A percentile compares a stretch with the other conserved stretches of the same genome.
These are phyloP conservation scores for Pelargonium australe DNA, from an alignment of 441 rosid species.

Conservation along the genomic window DNA sequence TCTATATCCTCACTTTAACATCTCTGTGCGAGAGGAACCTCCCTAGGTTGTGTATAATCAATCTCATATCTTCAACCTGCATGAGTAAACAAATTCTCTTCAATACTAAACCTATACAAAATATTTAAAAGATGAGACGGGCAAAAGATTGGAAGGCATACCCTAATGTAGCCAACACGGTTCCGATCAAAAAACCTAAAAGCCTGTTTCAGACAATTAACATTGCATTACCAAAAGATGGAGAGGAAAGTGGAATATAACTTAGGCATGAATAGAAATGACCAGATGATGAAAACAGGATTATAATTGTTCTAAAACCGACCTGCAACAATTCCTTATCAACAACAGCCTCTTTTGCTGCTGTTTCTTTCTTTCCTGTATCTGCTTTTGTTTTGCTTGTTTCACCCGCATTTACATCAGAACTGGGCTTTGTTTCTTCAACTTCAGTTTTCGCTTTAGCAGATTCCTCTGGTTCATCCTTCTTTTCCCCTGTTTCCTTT, in stretches of 20 bases:
- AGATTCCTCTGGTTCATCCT: conserved; percentile 31
- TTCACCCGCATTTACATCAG: conserved; percentile 26
- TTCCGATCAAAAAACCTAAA: conserved; percentile 93
- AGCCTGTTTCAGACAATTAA: conserved; percentile 45
- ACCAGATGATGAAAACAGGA: too few relatives aligned
- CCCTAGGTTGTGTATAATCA: conserved; percentile 81
- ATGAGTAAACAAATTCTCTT: conserved; percentile 6
- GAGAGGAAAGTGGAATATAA: neutral
- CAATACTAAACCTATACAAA: neutral
- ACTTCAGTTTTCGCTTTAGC: conserved; percentile 27
- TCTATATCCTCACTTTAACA: conserved; percentile 58
- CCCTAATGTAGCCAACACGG: conserved; percentile 79
- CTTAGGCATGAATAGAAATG: neutral
- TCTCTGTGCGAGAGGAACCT: conserved; percentile 74
- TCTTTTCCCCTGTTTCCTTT: conserved; percentile 26
- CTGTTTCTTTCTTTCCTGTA: conserved; percentile 34
- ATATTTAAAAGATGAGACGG: conserved; percentile 1
- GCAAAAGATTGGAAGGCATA: conserved; percentile 21
- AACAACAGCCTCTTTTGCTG: conserved; percentile 32
- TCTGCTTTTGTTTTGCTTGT: conserved; percentile 34
- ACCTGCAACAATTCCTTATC: conserved; percentile 88
- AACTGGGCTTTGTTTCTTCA: conserved; percentile 33
- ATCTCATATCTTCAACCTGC: conserved; percentile 94
- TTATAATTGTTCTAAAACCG: conserved; percentile 7
- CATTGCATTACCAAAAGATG: conserved; percentile 2